Percentiles rank a stretch among this genome's conserved stretches.
phyloP scores from a whole-genome alignment of 805 yeast species.

The Saccharomycopsis fermentans region DNA sequence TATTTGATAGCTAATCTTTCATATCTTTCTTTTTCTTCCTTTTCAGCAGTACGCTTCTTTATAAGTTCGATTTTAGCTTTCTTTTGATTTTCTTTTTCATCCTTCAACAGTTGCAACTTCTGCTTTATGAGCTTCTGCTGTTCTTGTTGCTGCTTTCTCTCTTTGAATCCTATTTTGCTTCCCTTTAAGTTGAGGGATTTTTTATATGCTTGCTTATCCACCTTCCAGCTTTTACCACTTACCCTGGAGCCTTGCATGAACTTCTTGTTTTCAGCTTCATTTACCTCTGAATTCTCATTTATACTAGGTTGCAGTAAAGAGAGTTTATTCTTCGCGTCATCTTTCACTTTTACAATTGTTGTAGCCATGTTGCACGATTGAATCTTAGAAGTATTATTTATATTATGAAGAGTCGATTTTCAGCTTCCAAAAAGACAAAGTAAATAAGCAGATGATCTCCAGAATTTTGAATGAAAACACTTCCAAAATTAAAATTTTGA shows the following conservation, averaged over 20 bases:
- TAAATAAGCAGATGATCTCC: too few relatives aligned
- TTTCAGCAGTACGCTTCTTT: conserved; percentile 67
- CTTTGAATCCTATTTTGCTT: conserved; percentile 48
- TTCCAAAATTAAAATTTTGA: too few relatives aligned
- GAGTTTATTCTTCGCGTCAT: neutral
- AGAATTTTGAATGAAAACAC: too few relatives aligned
- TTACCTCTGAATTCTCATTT: neutral
- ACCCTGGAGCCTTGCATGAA: conserved; percentile 37
- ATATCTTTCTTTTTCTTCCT: conserved; percentile 83
- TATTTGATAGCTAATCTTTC: conserved; percentile 73
- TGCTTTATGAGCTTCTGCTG: conserved; percentile 58
- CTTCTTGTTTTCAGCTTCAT: neutral
- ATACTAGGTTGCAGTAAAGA: neutral
- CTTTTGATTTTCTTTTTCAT: conserved; percentile 60
- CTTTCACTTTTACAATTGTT: neutral
- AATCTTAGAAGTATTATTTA: too few relatives aligned
- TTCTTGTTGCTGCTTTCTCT: conserved; percentile 54
- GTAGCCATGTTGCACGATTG: too few relatives aligned
- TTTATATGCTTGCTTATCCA: conserved; percentile 56
- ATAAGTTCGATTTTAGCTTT: conserved; percentile 42
- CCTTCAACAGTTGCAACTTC: conserved; percentile 61
- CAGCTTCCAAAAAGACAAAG: too few relatives aligned
- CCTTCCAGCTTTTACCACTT: conserved; percentile 70
- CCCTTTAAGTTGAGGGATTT: conserved; percentile 37
- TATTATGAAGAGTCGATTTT: too few relatives aligned